phyloP scores from a whole-genome alignment of 176 grass and related monocot genomes.

The Zizania latifolia region DNA sequence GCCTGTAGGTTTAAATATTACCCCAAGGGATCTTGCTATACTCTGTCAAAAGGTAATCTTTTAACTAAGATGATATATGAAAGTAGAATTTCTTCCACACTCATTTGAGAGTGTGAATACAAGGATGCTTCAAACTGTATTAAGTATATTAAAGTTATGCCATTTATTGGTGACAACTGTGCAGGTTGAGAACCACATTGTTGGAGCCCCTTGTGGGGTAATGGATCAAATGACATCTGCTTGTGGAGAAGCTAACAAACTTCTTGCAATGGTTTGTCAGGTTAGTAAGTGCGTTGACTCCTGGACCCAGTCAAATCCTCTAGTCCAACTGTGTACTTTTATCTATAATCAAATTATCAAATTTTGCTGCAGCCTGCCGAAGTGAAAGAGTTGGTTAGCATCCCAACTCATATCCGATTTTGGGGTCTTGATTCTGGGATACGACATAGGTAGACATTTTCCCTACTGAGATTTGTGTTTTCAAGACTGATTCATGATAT shows the following conservation, averaged over 20 bases:
- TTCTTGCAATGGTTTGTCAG: constrained; percentile 98
- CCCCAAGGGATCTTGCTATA: constrained; percentile 83
- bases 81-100: no score
- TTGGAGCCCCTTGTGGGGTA: constrained; percentile 89
- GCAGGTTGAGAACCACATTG: constrained; percentile 85
- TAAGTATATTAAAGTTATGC: constrained; percentile 13
- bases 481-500: not conserved
- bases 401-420: constrained; percentile 87
- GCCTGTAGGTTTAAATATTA: constrained; percentile 71
- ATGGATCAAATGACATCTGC: constrained; percentile 98
- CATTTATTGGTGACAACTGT: not conserved
- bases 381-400: constrained; percentile 88
- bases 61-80: no score
- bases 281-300: constrained; percentile 35
- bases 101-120: no score
- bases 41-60: constrained; percentile 81
- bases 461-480: constrained; percentile 6
- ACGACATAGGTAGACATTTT: constrained; percentile 67
- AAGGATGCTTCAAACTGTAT: constrained; percentile 12
- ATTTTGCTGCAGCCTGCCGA: constrained; percentile 75
- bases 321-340: not conserved
- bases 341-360: constrained; percentile 23
- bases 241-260: constrained; percentile 91
- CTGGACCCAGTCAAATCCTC: constrained; percentile 10
- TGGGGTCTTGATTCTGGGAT: constrained; percentile 99